Evolutionary conservation across 1,284 basidiomycete species (phyloP).

Genomic region (Austroboletus sp.): DNA sequence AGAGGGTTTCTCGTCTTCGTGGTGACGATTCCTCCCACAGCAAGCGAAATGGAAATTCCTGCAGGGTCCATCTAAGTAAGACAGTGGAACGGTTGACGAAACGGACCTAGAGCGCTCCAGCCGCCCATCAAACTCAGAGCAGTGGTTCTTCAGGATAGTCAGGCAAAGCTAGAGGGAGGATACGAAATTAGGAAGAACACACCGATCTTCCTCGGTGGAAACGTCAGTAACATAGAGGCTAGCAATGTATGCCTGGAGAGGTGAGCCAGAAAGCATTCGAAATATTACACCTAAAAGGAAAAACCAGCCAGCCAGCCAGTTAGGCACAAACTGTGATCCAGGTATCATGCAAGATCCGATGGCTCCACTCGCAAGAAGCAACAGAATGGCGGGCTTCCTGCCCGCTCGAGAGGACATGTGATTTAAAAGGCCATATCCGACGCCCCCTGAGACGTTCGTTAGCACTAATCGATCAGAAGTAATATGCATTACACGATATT

Average conservation of each 20-base stretch:
- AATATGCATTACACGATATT: slow-evolving; percentile 20
- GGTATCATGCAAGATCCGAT: slow-evolving; percentile 18
- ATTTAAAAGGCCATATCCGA: slow-evolving; percentile 19
- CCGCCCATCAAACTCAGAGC: slow-evolving; percentile 28
- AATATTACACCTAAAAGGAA: slow-evolving; percentile 19
- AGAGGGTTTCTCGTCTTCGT: slow-evolving; percentile 22
- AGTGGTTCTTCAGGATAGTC: slow-evolving; percentile 22
- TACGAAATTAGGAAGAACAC: not conserved
- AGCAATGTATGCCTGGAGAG: slow-evolving; percentile 19
- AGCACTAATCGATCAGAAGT: not conserved
- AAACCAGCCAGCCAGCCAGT: slow-evolving; percentile 11
- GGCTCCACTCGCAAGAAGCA: slow-evolving; percentile 14
- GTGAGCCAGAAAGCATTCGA: slow-evolving; percentile 10
- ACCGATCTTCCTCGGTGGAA: slow-evolving; percentile 28
- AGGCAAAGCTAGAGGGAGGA: not conserved
- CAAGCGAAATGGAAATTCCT: slow-evolving; percentile 28
- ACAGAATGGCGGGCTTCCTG: slow-evolving; percentile 29
- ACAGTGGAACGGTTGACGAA: not conserved
- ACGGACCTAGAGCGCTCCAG: slow-evolving; percentile 26
- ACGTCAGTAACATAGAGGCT: slow-evolving; percentile 30
- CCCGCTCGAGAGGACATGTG: slow-evolving; percentile 27
- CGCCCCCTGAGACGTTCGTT: slow-evolving; percentile 14
- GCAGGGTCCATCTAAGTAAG: not conserved
- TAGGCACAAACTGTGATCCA: slow-evolving; percentile 14
- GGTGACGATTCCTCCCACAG: slow-evolving; percentile 30